These are phyloP conservation scores for Hymenoscyphus infarciens DNA, from an alignment of 2,329 filamentous ascomycete species.

Conservation along the genomic window DNA sequence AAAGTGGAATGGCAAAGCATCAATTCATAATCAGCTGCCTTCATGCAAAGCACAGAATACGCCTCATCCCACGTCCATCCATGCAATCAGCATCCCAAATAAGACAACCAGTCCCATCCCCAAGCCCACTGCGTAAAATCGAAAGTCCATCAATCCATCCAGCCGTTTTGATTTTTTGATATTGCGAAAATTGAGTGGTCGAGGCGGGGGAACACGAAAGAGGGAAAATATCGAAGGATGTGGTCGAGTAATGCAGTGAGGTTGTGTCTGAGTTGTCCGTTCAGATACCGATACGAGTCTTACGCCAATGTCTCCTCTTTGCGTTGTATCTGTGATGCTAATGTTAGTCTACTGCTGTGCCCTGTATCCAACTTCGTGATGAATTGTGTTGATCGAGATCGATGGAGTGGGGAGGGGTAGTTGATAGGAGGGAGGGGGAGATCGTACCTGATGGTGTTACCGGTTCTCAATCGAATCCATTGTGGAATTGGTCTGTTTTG, in stretches of 20 bases:
- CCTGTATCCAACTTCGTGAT: neutral
- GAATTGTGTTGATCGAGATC: neutral
- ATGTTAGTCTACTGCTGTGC: neutral
- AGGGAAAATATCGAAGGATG: constrained; percentile 11
- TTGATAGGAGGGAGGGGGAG: constrained; percentile 8
- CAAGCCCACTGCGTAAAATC: constrained; percentile 4
- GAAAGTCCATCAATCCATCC: constrained; percentile 12
- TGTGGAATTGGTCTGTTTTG: constrained; percentile 99
- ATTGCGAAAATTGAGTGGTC: constrained; percentile 2
- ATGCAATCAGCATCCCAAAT: constrained; percentile 12
- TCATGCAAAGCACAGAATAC: constrained; percentile 16
- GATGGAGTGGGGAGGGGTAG: neutral
- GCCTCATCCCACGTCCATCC: constrained; percentile 11
- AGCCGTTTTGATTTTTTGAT: constrained; percentile 5
- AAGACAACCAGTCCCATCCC: constrained; percentile 6
- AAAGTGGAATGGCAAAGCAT: constrained; percentile 7
- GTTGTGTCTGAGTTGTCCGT: constrained; percentile 44
- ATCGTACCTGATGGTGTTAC: constrained; percentile 95
- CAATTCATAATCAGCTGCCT: constrained; percentile 13
- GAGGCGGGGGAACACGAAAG: constrained; percentile 11
- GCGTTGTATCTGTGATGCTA: constrained; percentile 82
- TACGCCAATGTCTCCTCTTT: constrained; percentile 99
- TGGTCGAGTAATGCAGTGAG: constrained; percentile 14
- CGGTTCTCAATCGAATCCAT: constrained; percentile 98
- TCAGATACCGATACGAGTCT: constrained; percentile 99